These are phyloP conservation scores for Liquidambar formosana DNA, from an alignment of 164 flowering plant species.

Conservation along the genomic window DNA sequence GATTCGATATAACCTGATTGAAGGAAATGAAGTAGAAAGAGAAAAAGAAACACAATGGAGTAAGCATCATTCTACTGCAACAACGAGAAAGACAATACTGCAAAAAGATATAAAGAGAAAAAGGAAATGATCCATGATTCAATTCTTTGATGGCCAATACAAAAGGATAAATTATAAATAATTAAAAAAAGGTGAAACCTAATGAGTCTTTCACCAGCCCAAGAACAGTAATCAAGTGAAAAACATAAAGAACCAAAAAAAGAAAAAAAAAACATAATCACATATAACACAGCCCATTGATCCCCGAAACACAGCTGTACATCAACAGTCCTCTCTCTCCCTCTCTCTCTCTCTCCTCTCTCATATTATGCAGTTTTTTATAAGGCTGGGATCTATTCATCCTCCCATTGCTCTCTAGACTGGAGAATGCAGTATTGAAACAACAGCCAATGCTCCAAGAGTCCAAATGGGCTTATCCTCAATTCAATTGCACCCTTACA, in stretches of 20 bases:
- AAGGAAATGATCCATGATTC: background rate
- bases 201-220: background rate
- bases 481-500: slow-evolving; percentile 2
- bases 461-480: slow-evolving; percentile 1
- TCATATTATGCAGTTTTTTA: too few relatives aligned
- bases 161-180: background rate
- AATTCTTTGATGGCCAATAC: background rate
- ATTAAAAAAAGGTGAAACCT: background rate
- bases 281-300: background rate
- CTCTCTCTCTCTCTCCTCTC: background rate
- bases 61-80: background rate
- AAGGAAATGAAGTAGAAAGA: too few relatives aligned
- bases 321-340: background rate
- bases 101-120: background rate
- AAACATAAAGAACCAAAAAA: background rate
- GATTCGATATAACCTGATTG: too few relatives aligned
- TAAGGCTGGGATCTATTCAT: background rate
- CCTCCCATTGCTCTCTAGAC: background rate
- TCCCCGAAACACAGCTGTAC: slow-evolving; percentile 8
- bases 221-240: background rate
- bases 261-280: background rate
- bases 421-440: background rate
- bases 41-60: background rate
- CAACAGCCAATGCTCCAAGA: slow-evolving; percentile 1
- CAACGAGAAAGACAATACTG: background rate